Evolutionary conservation across 495 filamentous ascomycete species (phyloP).

Genomic region (Apiosordaria backusii): DNA sequence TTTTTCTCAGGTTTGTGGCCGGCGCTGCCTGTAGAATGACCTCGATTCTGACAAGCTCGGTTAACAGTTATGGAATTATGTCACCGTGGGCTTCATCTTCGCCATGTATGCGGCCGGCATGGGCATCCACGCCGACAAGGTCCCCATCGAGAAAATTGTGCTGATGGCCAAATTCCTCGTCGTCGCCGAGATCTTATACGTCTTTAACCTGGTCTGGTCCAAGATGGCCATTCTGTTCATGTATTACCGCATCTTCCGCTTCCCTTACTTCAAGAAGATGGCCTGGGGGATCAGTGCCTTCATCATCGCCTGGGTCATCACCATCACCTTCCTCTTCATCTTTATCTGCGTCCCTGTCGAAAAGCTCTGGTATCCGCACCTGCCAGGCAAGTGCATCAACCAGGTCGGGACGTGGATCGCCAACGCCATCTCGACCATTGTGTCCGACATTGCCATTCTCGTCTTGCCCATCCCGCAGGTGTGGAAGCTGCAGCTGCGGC

Average conservation of each 20-base stretch:
- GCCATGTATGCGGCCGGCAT: slow-evolving; percentile 15
- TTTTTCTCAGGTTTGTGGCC: slow-evolving; percentile 11
- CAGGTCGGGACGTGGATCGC: slow-evolving; percentile 18
- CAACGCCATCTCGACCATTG: slow-evolving; percentile 14
- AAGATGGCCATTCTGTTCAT: slow-evolving; percentile 14
- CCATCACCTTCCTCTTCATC: slow-evolving; percentile 12
- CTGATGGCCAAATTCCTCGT: slow-evolving; percentile 15
- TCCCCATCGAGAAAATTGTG: slow-evolving; percentile 9
- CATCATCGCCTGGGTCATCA: slow-evolving; percentile 12
- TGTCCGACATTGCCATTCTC: slow-evolving; percentile 14
- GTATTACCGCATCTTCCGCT: slow-evolving; percentile 18
- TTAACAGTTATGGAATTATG: slow-evolving; percentile 10
- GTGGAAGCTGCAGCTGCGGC: slow-evolving; percentile 15
- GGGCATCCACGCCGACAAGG: slow-evolving; percentile 17
- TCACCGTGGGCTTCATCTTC: slow-evolving; percentile 16
- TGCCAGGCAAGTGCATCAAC: slow-evolving; percentile 15
- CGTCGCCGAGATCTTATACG: slow-evolving; percentile 15
- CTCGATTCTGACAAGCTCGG: neutral
- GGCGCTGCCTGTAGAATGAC: neutral
- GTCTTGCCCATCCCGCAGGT: slow-evolving; percentile 14
- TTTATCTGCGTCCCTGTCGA: slow-evolving; percentile 16
- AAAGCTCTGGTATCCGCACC: slow-evolving; percentile 16
- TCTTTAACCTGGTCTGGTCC: slow-evolving; percentile 13
- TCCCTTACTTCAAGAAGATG: slow-evolving; percentile 17
- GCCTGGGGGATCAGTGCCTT: slow-evolving; percentile 15